Percentiles rank a stretch among this genome's conserved stretches.
Conservation (phyloP, 2,329 filamentous ascomycete genomes). For the Alternaria sp. region DNA sequence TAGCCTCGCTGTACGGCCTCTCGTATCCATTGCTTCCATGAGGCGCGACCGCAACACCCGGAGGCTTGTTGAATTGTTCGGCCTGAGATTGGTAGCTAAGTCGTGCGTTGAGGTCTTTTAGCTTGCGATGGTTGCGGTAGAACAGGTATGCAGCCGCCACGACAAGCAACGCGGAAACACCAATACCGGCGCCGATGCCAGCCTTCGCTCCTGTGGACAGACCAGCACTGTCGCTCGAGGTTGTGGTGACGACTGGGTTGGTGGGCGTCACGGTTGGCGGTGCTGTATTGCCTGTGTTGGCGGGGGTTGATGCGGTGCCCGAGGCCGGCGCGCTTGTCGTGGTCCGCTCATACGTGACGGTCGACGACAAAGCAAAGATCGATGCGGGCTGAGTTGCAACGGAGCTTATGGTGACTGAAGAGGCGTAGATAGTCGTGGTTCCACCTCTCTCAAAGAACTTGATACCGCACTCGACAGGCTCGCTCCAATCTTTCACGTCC, state of each 20-base stretch:
- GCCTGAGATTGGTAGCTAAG: neutral
- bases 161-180: neutral
- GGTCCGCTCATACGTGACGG: neutral
- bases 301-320: neutral
- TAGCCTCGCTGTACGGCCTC: neutral
- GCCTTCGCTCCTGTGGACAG: neutral
- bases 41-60: neutral
- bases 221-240: neutral
- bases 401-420: neutral
- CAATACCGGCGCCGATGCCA: neutral
- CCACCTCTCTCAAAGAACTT: neutral
- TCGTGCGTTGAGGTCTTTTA: neutral
- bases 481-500: neutral
- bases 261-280: neutral
- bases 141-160: neutral
- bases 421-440: neutral
- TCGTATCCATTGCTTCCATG: neutral
- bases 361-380: neutral
- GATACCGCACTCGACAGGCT: neutral
- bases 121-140: neutral
- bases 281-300: neutral
- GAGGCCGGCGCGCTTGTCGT: neutral
- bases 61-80: neutral
- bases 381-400: neutral
- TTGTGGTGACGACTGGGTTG: neutral